These are phyloP conservation scores for Oryza officinalis DNA, from an alignment of 176 grass and related monocot species.

Conservation along the genomic window DNA sequence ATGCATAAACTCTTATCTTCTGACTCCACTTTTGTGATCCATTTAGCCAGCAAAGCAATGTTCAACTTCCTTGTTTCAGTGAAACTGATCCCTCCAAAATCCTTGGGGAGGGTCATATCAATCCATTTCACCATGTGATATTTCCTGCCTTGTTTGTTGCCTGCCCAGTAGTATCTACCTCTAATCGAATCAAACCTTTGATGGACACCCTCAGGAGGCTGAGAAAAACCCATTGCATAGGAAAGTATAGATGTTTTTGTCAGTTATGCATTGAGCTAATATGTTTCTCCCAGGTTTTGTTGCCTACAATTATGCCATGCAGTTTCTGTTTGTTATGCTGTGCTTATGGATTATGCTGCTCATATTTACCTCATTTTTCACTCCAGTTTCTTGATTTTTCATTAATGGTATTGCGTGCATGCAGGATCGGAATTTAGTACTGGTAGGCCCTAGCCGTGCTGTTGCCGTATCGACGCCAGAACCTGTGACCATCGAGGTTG, in stretches of 20 bases:
- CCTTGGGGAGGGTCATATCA: too few species aligned
- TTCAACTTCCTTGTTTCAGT: too few species aligned
- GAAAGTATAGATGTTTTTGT: not conserved
- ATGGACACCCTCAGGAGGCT: not conserved
- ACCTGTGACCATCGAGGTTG: constrained; percentile 4
- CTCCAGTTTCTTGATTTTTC: not conserved
- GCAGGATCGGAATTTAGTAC: constrained; percentile 12
- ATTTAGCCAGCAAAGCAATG: too few species aligned
- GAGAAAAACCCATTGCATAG: too few species aligned
- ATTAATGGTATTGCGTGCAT: not conserved
- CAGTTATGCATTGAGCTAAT: not conserved
- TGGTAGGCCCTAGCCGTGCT: constrained; percentile 1
- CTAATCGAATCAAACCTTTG: too few species aligned
- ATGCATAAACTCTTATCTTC: too few species aligned
- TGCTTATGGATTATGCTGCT: not conserved
- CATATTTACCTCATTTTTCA: not conserved
- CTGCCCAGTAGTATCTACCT: too few species aligned
- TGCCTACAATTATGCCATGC: not conserved
- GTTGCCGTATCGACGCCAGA: not conserved
- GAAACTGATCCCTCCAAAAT: too few species aligned
- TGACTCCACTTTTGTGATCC: too few species aligned
- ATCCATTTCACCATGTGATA: too few species aligned
- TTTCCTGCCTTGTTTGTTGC: too few species aligned
- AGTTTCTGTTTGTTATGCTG: not conserved
- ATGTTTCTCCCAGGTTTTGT: too few species aligned